Evolutionary conservation across 495 filamentous ascomycete genomes (phyloP), one percentile per base, ranked within the genome.

Genomic region (Penicillium soppii): DNA sequence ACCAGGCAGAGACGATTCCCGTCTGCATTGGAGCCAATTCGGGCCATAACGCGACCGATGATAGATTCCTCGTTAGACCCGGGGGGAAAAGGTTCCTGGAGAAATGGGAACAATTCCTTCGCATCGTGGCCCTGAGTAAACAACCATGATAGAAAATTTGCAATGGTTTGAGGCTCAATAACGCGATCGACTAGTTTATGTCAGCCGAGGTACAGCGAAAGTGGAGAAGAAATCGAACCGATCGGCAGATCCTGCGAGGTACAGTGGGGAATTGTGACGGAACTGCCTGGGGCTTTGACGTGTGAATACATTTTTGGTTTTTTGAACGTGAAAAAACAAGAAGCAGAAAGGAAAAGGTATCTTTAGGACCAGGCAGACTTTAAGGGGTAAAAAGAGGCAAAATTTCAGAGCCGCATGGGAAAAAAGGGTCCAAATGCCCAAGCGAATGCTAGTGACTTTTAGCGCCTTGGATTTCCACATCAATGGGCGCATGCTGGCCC

Each of bases 11-110:
- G 46, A 0, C 65, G 55, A 12, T 12, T 30, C 4, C 0, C 10
- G 17, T 66, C 62, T 16, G 48, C 50, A 0, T 44, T 7, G 1
- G 55, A 59, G 9, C 59, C 57, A 20, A 68, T 58, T 2, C 56
- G 40, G 1, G 2, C 4, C 55, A 56, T 53, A 1, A 65, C 43
- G 4, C 53, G 46, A 1, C 39, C 21, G 0, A 61, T 27, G 17
- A 58, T 48, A 17, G 54, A 29, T 3, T 8, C n/a, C 0, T n/a
- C 42, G 33, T 47, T 12, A 7, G 51, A 25, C 21, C 46, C 7
- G 47, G 40, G 4, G 53, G 47, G 35, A 45, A 56, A 23, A 21
- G 36, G 0, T 39, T 62, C 56, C 5, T 58, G n/a, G n/a, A n/a
- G n/a, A n/a, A n/a, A n/a, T n/a, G n/a, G n/a, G n/a, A n/a, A n/a